Evolutionary conservation across 148 eudicot genomes (phyloP).

Genomic region (Bassia scoparia): DNA sequence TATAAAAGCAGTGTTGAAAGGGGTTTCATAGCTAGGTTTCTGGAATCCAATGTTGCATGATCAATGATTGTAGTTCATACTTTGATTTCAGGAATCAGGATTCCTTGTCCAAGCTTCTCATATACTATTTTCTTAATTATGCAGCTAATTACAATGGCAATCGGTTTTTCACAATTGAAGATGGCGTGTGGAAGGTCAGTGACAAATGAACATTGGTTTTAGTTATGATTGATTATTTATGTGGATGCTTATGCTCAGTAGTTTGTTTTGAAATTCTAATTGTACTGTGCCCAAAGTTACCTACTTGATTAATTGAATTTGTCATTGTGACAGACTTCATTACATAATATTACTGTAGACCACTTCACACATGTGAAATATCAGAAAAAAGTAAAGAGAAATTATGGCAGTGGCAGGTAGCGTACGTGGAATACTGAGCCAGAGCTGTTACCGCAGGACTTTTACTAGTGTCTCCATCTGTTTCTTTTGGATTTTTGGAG

Average conservation of each 20-base stretch:
- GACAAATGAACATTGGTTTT: slow-evolving; percentile 1
- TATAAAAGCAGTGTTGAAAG: neutral
- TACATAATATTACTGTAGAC: too few relatives aligned
- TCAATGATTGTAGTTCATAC: slow-evolving; percentile 1
- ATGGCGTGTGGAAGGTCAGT: slow-evolving; percentile 84
- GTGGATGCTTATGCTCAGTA: slow-evolving; percentile 5
- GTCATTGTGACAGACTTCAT: neutral
- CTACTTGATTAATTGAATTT: neutral
- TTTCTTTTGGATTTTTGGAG: too few relatives aligned
- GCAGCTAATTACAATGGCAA: slow-evolving; percentile 90
- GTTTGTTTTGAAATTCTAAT: slow-evolving; percentile 3
- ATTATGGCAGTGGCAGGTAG: too few relatives aligned
- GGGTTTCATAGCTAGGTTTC: neutral
- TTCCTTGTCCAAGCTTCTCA: slow-evolving; percentile 23
- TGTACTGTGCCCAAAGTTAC: slow-evolving; percentile 6
- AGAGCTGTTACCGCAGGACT: too few relatives aligned
- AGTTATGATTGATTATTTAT: slow-evolving; percentile 3
- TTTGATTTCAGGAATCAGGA: neutral
- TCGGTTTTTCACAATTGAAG: slow-evolving; percentile 66
- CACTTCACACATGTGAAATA: neutral
- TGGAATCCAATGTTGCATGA: neutral
- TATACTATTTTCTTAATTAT: slow-evolving; percentile 20
- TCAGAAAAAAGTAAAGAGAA: too few relatives aligned
- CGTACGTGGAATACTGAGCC: too few relatives aligned
- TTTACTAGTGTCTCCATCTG: too few relatives aligned